Conservation (phyloP, 306 rosid species). For the Pachyrhizus erosus region DNA sequence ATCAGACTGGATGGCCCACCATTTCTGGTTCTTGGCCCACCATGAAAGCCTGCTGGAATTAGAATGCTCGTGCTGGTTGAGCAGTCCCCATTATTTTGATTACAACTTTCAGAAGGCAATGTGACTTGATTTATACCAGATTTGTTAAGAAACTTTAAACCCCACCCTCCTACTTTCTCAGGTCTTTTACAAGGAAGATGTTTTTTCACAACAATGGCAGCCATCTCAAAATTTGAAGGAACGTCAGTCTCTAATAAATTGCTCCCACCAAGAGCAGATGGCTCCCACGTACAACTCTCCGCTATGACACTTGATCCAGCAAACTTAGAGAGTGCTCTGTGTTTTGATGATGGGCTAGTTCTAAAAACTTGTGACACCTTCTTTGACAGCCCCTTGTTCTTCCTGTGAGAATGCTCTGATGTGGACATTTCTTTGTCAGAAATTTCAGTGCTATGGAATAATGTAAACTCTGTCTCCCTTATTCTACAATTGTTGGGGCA, state of each 20-base stretch:
- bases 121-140: slow-evolving; percentile 51
- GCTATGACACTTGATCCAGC: slow-evolving; percentile 42
- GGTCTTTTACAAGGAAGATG: slow-evolving; percentile 57
- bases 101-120: slow-evolving; percentile 51
- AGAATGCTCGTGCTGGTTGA: slow-evolving; percentile 72
- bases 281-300: slow-evolving; percentile 64
- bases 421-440: slow-evolving; percentile 54
- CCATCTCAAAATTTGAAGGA: slow-evolving; percentile 85
- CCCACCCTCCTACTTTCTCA: slow-evolving; percentile 88
- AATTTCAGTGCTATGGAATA: slow-evolving; percentile 62
- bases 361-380: slow-evolving; percentile 73
- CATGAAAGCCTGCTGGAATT: slow-evolving; percentile 90
- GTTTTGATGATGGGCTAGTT: slow-evolving; percentile 61
- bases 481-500: slow-evolving; percentile 61
- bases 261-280: slow-evolving; percentile 44
- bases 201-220: slow-evolving; percentile 78
- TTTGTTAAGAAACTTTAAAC: slow-evolving; percentile 87
- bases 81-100: slow-evolving; percentile 57
- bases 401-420: slow-evolving; percentile 56
- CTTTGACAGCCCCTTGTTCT: slow-evolving; percentile 73
- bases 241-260: slow-evolving; percentile 51
- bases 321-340: slow-evolving; percentile 59
- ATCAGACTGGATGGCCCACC: slow-evolving; percentile 86
- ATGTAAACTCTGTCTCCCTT: slow-evolving; percentile 74
- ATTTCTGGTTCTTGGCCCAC: slow-evolving; percentile 81